phyloP scores from a whole-genome alignment of 306 rosid genomes.

The Canavalia gladiata region DNA sequence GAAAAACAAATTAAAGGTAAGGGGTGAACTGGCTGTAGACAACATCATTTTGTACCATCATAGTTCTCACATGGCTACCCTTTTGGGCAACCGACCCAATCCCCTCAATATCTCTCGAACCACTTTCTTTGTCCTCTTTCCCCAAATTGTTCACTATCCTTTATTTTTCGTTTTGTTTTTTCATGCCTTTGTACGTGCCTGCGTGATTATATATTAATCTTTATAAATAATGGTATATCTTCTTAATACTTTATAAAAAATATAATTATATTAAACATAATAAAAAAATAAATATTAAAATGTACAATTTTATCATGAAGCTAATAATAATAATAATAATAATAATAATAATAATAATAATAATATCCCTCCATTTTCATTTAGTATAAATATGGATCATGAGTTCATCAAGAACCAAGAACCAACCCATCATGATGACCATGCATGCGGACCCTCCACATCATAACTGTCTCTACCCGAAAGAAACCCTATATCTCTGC shows the following conservation, averaged over 20 bases:
- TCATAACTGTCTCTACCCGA: conserved; percentile 56
- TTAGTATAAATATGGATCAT: background rate
- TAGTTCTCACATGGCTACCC: conserved; percentile 64
- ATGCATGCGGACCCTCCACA: conserved; percentile 50
- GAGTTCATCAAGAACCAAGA: conserved; percentile 28
- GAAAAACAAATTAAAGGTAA: conserved; percentile 18
- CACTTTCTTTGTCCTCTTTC: conserved; percentile 57
- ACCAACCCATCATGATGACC: conserved; percentile 40
- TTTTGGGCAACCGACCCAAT: conserved; percentile 54
- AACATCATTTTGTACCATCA: conserved; percentile 62
- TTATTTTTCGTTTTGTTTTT: conserved; percentile 3
- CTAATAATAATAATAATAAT: background rate
- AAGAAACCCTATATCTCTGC: conserved; percentile 43
- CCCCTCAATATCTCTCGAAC: conserved; percentile 43
- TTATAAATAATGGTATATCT: background rate
- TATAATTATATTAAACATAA: background rate
- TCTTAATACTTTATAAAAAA: background rate
- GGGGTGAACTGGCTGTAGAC: conserved; percentile 45
- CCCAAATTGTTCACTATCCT: conserved; percentile 21
- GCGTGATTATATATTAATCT: background rate
- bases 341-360: background rate
- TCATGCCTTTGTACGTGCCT: conserved; percentile 17
- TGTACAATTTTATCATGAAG: background rate
- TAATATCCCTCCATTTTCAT: background rate
- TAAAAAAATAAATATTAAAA: background rate